Evolutionary conservation across 345 rosid genomes (phyloP).

Genomic region (Boechera retrofracta): DNA sequence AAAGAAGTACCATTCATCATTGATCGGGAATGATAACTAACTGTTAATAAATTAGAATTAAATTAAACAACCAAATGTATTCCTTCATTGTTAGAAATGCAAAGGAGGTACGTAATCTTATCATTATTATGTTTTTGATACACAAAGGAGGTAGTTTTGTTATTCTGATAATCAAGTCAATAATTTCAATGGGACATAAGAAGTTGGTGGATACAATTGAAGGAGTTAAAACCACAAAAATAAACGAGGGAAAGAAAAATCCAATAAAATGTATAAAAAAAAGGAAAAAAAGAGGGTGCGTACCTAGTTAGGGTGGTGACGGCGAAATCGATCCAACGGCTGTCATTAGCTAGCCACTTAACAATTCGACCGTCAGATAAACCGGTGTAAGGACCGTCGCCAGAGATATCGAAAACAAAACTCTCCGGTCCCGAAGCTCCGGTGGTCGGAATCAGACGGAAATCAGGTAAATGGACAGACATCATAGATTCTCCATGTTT

Average conservation of each 20-base stretch:
- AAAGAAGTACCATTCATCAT: constrained; percentile 17
- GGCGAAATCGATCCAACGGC: constrained; percentile 72
- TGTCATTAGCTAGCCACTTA: constrained; percentile 56
- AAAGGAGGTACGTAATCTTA: background rate
- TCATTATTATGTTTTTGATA: background rate
- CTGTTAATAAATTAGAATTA: background rate
- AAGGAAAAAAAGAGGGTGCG: background rate
- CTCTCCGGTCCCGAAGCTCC: constrained; percentile 74
- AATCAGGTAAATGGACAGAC: constrained; percentile 27
- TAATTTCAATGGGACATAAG: constrained; percentile 21
- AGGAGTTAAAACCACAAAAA: constrained; percentile 16
- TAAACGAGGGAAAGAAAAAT: background rate
- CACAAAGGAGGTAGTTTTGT: background rate
- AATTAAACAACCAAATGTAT: background rate
- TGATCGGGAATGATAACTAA: background rate
- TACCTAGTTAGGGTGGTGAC: constrained; percentile 67
- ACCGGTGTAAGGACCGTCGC: constrained; percentile 69
- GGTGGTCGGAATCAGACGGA: constrained; percentile 36
- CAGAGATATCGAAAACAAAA: constrained; percentile 57
- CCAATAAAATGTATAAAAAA: background rate
- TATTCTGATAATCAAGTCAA: background rate
- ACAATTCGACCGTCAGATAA: constrained; percentile 72
- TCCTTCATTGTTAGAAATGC: background rate
- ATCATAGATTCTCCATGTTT: constrained; percentile 39
- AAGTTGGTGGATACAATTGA: constrained; percentile 34